A percentile compares a stretch with the other conserved stretches of the same genome.
These are phyloP conservation scores for Vanrija sp. DNA, from an alignment of 1,284 basidiomycete genomes.

Conservation along the genomic window DNA sequence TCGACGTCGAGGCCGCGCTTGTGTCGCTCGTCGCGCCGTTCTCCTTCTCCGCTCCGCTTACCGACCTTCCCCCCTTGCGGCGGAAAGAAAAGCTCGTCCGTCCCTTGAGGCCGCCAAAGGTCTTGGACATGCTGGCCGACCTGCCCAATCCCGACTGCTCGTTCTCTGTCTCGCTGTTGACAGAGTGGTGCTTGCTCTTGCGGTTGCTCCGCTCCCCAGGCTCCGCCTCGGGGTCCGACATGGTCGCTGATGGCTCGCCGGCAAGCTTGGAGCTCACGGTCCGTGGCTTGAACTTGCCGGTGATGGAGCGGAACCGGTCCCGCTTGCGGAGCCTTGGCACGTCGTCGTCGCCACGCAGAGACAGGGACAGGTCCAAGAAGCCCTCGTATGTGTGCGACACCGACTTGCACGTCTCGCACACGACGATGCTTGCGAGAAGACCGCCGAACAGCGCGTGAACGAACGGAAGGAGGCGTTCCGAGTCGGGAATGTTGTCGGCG, in stretches of 20 bases:
- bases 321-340: conserved; percentile 45
- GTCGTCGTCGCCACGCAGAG: conserved; percentile 58
- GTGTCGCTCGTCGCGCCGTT: conserved; percentile 1
- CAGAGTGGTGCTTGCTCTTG: no score
- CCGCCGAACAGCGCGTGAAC: conserved; percentile 88
- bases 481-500: background rate
- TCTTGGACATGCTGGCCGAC: background rate
- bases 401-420: conserved; percentile 85
- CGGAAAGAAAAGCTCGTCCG: conserved; percentile 33
- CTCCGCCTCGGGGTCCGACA: conserved; percentile 35
- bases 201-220: no score
- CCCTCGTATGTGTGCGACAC: conserved; percentile 85
- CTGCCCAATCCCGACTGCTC: background rate
- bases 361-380: conserved; percentile 86
- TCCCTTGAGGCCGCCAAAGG: conserved; percentile 6
- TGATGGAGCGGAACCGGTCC: conserved; percentile 63
- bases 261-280: background rate
- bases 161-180: conserved; percentile 26
- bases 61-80: background rate
- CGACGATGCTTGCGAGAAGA: conserved; percentile 77
- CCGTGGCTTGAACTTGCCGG: conserved; percentile 5
- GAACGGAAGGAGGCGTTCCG: conserved; percentile 58
- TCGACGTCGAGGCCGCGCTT: background rate
- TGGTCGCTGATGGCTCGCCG: conserved; percentile 9
- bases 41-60: conserved; percentile 17